Evolutionary conservation across 2,329 filamentous ascomycete species (phyloP).

Genomic region (Chalaropsis thielavioides): DNA sequence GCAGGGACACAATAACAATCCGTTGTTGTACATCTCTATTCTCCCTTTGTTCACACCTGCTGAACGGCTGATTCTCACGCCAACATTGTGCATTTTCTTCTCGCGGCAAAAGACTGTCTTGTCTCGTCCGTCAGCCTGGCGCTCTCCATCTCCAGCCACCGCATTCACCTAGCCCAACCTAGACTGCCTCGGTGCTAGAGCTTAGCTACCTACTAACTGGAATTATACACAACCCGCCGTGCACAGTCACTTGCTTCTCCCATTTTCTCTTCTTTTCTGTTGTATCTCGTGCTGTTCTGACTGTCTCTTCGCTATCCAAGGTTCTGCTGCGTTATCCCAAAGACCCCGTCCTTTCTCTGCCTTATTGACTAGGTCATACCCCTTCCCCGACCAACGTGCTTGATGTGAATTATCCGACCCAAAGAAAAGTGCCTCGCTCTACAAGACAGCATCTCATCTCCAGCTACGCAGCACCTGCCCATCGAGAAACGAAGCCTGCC

Average conservation of each 20-base stretch:
- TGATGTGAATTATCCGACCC: neutral
- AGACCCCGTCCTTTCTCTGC: neutral
- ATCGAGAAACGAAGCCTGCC: neutral
- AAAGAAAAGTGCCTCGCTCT: neutral
- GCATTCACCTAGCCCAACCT: neutral
- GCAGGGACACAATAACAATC: neutral
- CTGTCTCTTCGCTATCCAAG: neutral
- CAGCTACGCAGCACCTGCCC: too few relatives aligned
- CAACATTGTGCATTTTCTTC: neutral
- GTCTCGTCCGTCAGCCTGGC: neutral
- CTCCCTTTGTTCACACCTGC: neutral
- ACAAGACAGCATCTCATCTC: neutral
- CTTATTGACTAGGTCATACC: neutral
- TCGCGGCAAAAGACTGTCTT: neutral
- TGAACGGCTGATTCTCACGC: neutral
- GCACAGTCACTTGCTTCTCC: neutral
- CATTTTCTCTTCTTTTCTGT: neutral
- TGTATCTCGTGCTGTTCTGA: neutral
- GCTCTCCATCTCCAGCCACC: constrained; percentile 1
- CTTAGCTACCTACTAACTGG: neutral
- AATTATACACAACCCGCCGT: neutral
- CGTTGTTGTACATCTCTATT: neutral
- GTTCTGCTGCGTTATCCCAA: neutral
- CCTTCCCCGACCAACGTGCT: neutral
- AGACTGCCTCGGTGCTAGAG: neutral